Base-by-base conservation (phyloP, 805 yeast species). In the Teunomyces aglyptinius region DNA sequence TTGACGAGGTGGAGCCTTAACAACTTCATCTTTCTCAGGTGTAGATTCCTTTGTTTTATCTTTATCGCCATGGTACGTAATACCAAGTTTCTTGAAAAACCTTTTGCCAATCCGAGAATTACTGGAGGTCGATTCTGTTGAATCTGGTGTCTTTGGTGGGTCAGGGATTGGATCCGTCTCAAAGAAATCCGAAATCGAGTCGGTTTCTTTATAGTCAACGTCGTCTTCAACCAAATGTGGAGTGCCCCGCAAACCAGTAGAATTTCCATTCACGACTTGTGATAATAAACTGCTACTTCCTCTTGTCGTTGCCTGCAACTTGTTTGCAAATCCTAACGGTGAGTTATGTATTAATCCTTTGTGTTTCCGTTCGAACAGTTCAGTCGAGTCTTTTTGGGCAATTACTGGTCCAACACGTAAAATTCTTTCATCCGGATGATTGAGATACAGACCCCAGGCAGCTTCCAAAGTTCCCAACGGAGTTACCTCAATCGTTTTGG, bases 111-210 rank as follows among this genome's bases (percentile, higher is more conserved):
- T 7, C 26, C 26, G n/a, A 5, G 35, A 10, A 32, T 41, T 18
- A 32, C 22, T 8, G 27, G 46, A n/a, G 29, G 34, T 7, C 18
- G 43, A 28, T 12, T 27, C 38, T 3, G 41, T 13, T 10, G 38
- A 20, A 11, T 38, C 43, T 3, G 33, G 13, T 4, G 58, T 50
- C 4, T 28, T 33, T 16, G 48, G 45, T 4, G 48, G 31, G 32
- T 55, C 62, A 41, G 60, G 66, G 10, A 52, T 48, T 18, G 16
- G 39, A 12, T 19, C 27, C 5, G 39, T 13, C 11, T 56, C 54
- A 34, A 49, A 52, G 46, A 52, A 60, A 31, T 90, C 96, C 15
- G 86, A 76, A 28, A 92, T 82, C 2, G 85, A 82, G 51, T 81
- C 86, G 27, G 73, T 65, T 54, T 81, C 83, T 54, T 82, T 85